These are phyloP conservation scores for Stentor coeruleus DNA, from an alignment of 73 alveolate species.

Conservation along the genomic window DNA sequence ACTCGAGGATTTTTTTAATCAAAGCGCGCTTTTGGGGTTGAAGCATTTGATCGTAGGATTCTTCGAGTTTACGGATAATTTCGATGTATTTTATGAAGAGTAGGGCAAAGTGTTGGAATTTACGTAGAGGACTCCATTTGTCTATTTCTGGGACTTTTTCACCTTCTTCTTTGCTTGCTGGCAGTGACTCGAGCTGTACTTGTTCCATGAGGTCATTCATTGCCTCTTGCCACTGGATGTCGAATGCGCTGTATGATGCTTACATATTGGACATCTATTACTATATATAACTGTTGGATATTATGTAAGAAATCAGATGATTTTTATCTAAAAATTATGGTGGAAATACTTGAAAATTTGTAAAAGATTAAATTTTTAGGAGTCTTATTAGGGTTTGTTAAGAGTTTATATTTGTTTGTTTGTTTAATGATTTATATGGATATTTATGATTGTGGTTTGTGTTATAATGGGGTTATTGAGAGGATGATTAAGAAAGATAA, in stretches of 20 bases:
- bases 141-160: slow-evolving; percentile 54
- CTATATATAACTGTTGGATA: too few species aligned
- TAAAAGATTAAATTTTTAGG: too few species aligned
- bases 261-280: slow-evolving; percentile 28
- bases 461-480: too few species aligned
- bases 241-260: slow-evolving; percentile 46
- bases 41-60: slow-evolving; percentile 97
- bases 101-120: slow-evolving; percentile 91
- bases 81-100: slow-evolving; percentile 95
- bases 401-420: too few species aligned
- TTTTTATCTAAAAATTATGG: too few species aligned
- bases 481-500: too few species aligned
- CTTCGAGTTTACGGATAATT: slow-evolving; percentile 93
- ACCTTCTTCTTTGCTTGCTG: slow-evolving; percentile 43
- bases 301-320: too few species aligned
- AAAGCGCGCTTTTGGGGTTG: slow-evolving; percentile 97
- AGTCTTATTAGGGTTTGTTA: too few species aligned
- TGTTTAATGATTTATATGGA: too few species aligned
- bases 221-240: slow-evolving; percentile 79
- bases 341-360: too few species aligned
- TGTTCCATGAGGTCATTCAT: slow-evolving; percentile 80
- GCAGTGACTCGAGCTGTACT: slow-evolving; percentile 42
- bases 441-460: too few species aligned
- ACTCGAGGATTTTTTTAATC: slow-evolving; percentile 88
- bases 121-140: slow-evolving; percentile 44